Evolutionary conservation across 208 protist genomes (phyloP), one percentile per base, ranked within the genome.

Genomic region (Sergeia podlipaevii): DNA sequence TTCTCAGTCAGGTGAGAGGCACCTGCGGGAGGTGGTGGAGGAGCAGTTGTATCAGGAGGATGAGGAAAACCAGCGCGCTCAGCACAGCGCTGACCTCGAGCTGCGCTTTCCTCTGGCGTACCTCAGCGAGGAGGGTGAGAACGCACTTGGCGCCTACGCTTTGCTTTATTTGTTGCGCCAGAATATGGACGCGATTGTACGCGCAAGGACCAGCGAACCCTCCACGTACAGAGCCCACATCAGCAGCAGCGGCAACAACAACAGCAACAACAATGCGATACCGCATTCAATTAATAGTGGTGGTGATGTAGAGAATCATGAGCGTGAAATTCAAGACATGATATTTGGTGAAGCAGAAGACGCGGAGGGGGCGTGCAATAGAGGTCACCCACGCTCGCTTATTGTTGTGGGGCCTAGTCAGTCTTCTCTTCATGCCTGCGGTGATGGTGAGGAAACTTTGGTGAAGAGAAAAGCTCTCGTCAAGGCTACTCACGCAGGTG

Each of bases 81-180:
- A 80, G 44, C 44, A 71, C 52, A 58, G 67, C 27, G 63, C 65
- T 23, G 65, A 58, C 6, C 43, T 85, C 23, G 43, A 67, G 42
- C 47, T 39, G n/a, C 26, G 45, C n/a, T 71, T 55, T 42, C 77
- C 77, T 1, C 58, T 85, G 18, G 77, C 77, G 28, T 85, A 69
- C 43, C 42, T 85, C 3, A 46, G 48, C 36, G 64, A 68, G 20
- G 60, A 76, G 4, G 49, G 28, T 13, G 63, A 71, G 39, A 48
- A 51, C 21, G 60, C 53, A 32, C 56, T 70, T 4, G 33, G 61
- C 7, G 38, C 56, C 29, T 71, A 67, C 33, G 46, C 44, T 2
- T 47, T 82, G 1, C 10, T 69, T 32, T 51, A 55, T 26, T 46
- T 41, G 13, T 43, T 82, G 7, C 51, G 50, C 4, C 27, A 52